Evolutionary conservation across 495 filamentous ascomycete species (phyloP), one percentile per base, ranked within the genome.

Genomic region (Penicillium salamii): DNA sequence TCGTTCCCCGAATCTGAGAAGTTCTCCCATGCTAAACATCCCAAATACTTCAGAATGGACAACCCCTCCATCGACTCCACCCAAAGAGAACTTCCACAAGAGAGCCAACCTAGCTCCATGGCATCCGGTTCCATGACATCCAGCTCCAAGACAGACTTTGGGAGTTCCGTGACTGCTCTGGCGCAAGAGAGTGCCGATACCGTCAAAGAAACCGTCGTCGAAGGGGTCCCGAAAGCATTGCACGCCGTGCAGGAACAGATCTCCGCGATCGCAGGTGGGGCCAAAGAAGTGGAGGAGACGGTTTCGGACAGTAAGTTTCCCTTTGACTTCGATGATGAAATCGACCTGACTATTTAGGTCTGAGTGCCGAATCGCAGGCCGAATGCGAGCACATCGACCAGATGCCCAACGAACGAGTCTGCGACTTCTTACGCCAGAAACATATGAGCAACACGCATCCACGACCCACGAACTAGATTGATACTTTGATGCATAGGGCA

Each of bases 391-490:
- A 14, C 18, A 46, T 51, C n/a, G 41, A 51, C 15, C 26, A 37
- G 0, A 39, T 51, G 49, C 29, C 23, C 32, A 26, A 42, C 17
- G 49, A 51, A 9, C 29, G 36, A 8, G 18, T 51, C 8, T 51
- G 49, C 12, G 49, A 51, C 7, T 51, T 45, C 13, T n/a, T 51
- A 17, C 32, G 49, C 19, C 31, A 51, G 18, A 42, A 23, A 21
- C 41, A 51, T 21, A 44, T 31, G 49, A 51, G 49, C 33, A 45
- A 24, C 5, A 37, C 34, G 15, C 32, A 23, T 31, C 7, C 26
- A 17, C 26, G 3, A 12, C 18, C 26, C 13, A 24, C 36, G 7
- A 23, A 48, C 6, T 48, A 48, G 26, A 31, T 8, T 1, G 7
- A 9, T n/a, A 1, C 7, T 48, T 14, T 6, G n/a, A n/a, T n/a